A percentile compares a stretch with the other conserved stretches of the same genome.
These are phyloP conservation scores for Striga hermonthica DNA, from an alignment of 305 asterid species.

Conservation along the genomic window DNA sequence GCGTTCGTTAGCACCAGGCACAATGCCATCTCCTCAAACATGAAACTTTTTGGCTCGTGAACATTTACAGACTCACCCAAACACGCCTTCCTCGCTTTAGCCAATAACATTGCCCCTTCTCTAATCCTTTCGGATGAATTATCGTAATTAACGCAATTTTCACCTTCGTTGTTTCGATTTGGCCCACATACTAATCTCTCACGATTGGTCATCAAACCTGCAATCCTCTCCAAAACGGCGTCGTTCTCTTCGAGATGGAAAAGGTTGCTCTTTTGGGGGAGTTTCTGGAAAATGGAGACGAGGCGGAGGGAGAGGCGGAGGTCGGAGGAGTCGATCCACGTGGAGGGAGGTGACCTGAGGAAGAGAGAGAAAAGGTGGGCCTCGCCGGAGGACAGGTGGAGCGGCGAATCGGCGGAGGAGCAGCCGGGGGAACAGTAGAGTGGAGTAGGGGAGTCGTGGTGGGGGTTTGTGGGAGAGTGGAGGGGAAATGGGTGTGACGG, in stretches of 20 bases:
- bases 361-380: slow-evolving; percentile 36
- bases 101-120: slow-evolving; percentile 51
- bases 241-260: slow-evolving; percentile 13
- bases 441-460: slow-evolving; percentile 27
- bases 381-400: slow-evolving; percentile 57
- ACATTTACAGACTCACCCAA: slow-evolving; percentile 21
- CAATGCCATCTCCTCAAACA: slow-evolving; percentile 47
- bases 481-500: slow-evolving; percentile 35
- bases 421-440: slow-evolving; percentile 66
- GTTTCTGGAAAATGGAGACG: slow-evolving; percentile 31
- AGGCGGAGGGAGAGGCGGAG: slow-evolving; percentile 83
- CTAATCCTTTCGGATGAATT: slow-evolving; percentile 35
- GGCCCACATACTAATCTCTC: slow-evolving; percentile 34
- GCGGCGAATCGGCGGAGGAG: slow-evolving; percentile 52
- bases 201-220: slow-evolving; percentile 67
- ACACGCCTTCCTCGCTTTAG: slow-evolving; percentile 38
- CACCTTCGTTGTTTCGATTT: not conserved
- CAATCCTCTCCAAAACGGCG: slow-evolving; percentile 43
- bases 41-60: slow-evolving; percentile 13
- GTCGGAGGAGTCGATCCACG: slow-evolving; percentile 46
- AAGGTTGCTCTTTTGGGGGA: slow-evolving; percentile 3
- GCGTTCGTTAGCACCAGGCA: slow-evolving; percentile 75
- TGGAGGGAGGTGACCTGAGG: slow-evolving; percentile 33
- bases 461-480: slow-evolving; percentile 18
- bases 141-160: slow-evolving; percentile 4